Base-by-base conservation (phyloP, 1,284 basidiomycete species). In the Albatrellus sp. region DNA sequence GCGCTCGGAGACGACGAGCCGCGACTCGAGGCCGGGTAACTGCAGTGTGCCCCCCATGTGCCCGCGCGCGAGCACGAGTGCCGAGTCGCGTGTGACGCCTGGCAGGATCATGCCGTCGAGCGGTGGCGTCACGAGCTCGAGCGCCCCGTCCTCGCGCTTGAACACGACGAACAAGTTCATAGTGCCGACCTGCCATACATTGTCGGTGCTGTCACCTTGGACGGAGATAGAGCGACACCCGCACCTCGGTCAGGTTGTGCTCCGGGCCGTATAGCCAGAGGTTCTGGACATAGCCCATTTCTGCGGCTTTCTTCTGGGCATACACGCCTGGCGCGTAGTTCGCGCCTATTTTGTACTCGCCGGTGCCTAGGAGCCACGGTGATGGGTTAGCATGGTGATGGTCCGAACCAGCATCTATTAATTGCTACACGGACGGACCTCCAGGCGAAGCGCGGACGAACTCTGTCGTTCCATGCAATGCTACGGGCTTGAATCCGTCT, bases 131-230 rank as follows among this genome's bases (percentile, higher is more conserved):
- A 90, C 80, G 48, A 96, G 77, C 61, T 94, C 90, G 43, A 71
- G 64, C 10, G 66, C 81, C 34, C 88, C 90, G 54, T 91, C 77
- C 9, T 75, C 69, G 24, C 73, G 73, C 59, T 78, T 77, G 61
- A 98, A 77, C 0, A 83, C 91, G 37, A 90, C 76, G 51, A 98
- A 96, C 57, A 94, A 67, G 66, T 99, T 98, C 96, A 98, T 98
- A 1, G 91, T 93, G 28, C 93, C 93, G 30, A 90, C 86, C 75
- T 77, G 49, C 16, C 29, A 40, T 2, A 2, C 34, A 12, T 12
- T 8, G 3, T 34, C 37, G 16, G n/a, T 17, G 4, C 7, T 40
- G 3, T 11, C 16, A 36, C 30, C 28, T 2, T 7, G 8, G 13
- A 46, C 13, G 19, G 17, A 16, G 12, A 34, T 2, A 24, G 40